phyloP scores from a whole-genome alignment of 805 yeast species.

The Lachancea thermotolerans region DNA sequence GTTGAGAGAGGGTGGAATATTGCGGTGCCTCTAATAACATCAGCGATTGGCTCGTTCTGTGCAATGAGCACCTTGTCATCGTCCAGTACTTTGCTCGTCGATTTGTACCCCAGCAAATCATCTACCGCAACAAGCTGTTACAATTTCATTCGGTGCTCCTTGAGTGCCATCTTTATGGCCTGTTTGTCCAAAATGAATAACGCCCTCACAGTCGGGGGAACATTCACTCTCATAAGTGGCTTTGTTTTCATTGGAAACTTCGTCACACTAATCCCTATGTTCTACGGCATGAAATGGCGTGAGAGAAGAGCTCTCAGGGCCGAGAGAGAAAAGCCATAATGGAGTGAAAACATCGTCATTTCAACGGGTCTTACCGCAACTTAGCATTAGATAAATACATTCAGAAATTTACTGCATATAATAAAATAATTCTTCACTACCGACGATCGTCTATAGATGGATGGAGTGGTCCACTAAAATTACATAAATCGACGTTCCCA shows the following conservation, averaged over 20 bases:
- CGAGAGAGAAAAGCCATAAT: constrained; percentile 13
- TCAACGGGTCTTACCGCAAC: not conserved
- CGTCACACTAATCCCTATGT: constrained; percentile 31
- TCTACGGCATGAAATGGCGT: constrained; percentile 34
- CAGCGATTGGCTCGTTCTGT: constrained; percentile 51
- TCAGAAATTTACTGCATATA: not conserved
- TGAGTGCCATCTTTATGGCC: constrained; percentile 65
- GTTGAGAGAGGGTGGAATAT: constrained; percentile 43
- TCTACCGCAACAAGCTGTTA: constrained; percentile 69
- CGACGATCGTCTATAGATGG: not conserved
- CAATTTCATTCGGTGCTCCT: constrained; percentile 62
- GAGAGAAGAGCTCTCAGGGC: constrained; percentile 17
- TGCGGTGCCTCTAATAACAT: constrained; percentile 49
- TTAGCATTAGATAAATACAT: not conserved
- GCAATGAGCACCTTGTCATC: constrained; percentile 51
- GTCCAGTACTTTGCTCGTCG: constrained; percentile 62
- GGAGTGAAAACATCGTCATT: not conserved
- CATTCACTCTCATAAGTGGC: constrained; percentile 62
- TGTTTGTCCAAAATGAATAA: constrained; percentile 54
- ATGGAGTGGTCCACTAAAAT: not conserved
- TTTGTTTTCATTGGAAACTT: constrained; percentile 32
- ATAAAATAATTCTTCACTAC: not conserved
- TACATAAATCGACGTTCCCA: no score
- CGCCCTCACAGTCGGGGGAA: constrained; percentile 62
- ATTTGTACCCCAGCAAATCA: constrained; percentile 59